Evolutionary conservation across 1,284 basidiomycete species (phyloP).

Genomic region (Ceratorhiza oryzae-sativae): DNA sequence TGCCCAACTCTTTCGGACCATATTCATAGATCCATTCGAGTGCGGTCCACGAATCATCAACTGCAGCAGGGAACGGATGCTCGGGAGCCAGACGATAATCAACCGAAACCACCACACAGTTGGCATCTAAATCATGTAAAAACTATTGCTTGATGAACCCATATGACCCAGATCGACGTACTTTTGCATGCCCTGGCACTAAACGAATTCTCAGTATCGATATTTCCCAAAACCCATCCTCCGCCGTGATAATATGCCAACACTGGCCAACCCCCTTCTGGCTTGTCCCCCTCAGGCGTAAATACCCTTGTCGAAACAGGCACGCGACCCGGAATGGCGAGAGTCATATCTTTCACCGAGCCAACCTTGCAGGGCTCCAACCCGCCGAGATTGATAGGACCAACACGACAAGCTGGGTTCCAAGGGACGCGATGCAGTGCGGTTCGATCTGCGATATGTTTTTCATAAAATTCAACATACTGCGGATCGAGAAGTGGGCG

Average conservation of each 20-base stretch:
- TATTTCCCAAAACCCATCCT: constrained; percentile 40
- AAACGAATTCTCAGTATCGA: constrained; percentile 39
- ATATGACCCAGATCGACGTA: neutral
- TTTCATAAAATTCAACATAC: constrained; percentile 67
- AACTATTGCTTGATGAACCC: neutral
- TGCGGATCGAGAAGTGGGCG: constrained; percentile 65
- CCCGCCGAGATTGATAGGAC: constrained; percentile 32
- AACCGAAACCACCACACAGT: constrained; percentile 63
- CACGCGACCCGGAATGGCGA: neutral
- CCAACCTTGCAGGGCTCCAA: constrained; percentile 25
- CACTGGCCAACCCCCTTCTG: constrained; percentile 35
- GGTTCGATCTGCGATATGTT: constrained; percentile 45
- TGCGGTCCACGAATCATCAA: constrained; percentile 73
- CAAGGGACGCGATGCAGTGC: constrained; percentile 35
- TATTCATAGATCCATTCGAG: constrained; percentile 66
- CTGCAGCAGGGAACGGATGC: constrained; percentile 72
- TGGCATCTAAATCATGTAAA: neutral
- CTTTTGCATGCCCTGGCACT: constrained; percentile 29
- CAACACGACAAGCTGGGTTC: constrained; percentile 27
- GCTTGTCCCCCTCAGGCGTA: constrained; percentile 38
- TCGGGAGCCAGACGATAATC: constrained; percentile 81
- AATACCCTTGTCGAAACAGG: constrained; percentile 32
- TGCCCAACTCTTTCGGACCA: constrained; percentile 53
- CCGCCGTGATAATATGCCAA: constrained; percentile 40
- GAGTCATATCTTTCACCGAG: constrained; percentile 16